Percentiles rank a stretch among this genome's conserved stretches.
phyloP scores from a whole-genome alignment of 73 alveolate genomes.

The Durusdinium trenchii region DNA sequence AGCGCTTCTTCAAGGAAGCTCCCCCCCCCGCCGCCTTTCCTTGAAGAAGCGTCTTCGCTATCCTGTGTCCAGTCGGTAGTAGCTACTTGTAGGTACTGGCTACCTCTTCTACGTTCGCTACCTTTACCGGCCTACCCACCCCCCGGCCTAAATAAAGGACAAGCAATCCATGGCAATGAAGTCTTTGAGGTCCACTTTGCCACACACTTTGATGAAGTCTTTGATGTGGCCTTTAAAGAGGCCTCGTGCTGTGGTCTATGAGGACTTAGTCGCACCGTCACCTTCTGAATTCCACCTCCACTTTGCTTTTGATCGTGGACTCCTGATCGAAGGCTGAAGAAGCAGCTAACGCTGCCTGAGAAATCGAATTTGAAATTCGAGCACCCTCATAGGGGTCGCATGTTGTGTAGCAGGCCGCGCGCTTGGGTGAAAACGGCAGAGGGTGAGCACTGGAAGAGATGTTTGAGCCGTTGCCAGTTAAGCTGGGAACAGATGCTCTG shows the following conservation, averaged over 20 bases:
- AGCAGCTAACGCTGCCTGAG: neutral
- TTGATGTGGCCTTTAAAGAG: constrained; percentile 56
- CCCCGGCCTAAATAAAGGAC: neutral
- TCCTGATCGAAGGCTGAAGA: neutral
- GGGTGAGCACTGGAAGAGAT: neutral
- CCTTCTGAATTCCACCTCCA: neutral
- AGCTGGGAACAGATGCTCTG: neutral
- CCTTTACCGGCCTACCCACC: too few species aligned
- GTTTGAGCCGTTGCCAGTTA: neutral
- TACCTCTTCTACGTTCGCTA: too few species aligned
- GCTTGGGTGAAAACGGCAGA: constrained; percentile 53
- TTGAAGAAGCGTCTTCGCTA: too few species aligned
- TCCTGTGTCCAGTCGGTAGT: neutral
- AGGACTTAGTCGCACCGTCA: too few species aligned
- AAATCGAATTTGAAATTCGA: neutral
- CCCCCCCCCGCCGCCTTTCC: too few species aligned
- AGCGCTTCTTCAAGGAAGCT: too few species aligned
- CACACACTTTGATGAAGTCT: constrained; percentile 71
- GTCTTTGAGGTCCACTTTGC: constrained; percentile 64
- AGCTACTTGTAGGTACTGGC: too few species aligned
- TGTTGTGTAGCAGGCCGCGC: constrained; percentile 59
- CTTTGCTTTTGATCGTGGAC: neutral
- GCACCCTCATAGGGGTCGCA: neutral
- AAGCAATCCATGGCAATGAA: neutral
- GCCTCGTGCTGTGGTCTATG: too few species aligned